phyloP scores from a whole-genome alignment of 2,329 filamentous ascomycete species.

The Fusarium sulawesiense region DNA sequence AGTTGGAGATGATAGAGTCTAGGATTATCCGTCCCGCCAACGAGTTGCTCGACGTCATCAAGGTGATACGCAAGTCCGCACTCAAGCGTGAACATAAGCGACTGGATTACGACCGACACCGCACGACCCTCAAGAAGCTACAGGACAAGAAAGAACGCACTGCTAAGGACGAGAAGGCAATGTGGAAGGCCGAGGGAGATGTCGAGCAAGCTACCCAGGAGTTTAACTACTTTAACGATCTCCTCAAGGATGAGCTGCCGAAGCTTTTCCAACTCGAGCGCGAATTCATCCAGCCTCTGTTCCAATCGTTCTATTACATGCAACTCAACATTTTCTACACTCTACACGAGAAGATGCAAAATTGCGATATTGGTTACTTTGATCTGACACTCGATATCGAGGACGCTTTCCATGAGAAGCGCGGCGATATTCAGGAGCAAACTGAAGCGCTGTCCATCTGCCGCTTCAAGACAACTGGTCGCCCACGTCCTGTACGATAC shows the following conservation, averaged over 20 bases:
- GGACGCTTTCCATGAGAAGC: constrained; percentile 89
- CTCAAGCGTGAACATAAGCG: constrained; percentile 97
- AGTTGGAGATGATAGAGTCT: constrained; percentile 97
- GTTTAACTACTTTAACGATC: constrained; percentile 97
- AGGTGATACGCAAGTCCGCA: constrained; percentile 89
- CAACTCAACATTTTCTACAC: constrained; percentile 99
- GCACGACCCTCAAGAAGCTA: constrained; percentile 86
- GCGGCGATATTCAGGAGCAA: constrained; percentile 85
- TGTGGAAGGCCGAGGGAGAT: constrained; percentile 95
- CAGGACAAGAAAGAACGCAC: constrained; percentile 98
- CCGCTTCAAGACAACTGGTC: constrained; percentile 90
- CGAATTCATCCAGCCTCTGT: constrained; percentile 95
- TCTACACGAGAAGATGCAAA: constrained; percentile 97
- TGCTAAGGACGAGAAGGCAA: constrained; percentile 95
- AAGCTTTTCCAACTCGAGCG: constrained; percentile 89
- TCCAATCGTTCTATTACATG: constrained; percentile 99
- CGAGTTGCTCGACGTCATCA: constrained; percentile 94
- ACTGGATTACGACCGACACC: constrained; percentile 92
- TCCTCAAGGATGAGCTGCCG: constrained; percentile 95
- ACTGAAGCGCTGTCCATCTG: constrained; percentile 87
- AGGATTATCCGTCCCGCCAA: constrained; percentile 92
- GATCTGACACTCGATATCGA: constrained; percentile 91
- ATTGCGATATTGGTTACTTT: constrained; percentile 97
- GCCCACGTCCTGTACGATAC: constrained; percentile 69
- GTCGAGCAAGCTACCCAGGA: constrained; percentile 93